Conservation (phyloP, 345 rosid genomes). For the Lepidium didymum region DNA sequence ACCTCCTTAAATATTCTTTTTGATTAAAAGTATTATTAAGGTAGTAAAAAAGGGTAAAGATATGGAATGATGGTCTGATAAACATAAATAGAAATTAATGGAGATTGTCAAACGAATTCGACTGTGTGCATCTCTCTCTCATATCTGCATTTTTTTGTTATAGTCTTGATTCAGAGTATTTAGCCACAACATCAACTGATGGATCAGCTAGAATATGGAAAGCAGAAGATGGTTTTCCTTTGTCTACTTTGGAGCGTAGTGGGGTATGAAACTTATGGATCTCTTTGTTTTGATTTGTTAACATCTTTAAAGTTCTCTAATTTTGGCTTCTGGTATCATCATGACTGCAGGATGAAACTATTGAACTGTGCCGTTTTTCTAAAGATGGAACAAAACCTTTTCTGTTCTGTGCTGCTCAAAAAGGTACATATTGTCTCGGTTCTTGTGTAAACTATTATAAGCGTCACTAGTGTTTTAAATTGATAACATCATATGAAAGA, state of each 20-base stretch:
- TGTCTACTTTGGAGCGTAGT: constrained; percentile 63
- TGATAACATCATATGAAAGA: neutral
- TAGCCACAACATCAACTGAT: constrained; percentile 84
- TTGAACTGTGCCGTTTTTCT: constrained; percentile 80
- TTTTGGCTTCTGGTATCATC: neutral
- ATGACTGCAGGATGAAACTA: constrained; percentile 61
- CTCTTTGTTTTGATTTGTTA: neutral
- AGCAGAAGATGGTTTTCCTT: constrained; percentile 71
- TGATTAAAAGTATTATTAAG: neutral
- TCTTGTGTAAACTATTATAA: neutral
- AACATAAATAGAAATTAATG: neutral
- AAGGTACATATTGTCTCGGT: constrained; percentile 34
- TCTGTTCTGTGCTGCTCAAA: constrained; percentile 73
- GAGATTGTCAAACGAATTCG: neutral
- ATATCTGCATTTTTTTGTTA: constrained; percentile 22
- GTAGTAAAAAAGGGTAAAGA: neutral
- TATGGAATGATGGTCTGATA: neutral
- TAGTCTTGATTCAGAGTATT: constrained; percentile 88
- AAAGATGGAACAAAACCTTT: constrained; percentile 95
- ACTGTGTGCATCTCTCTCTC: constrained; percentile 8
- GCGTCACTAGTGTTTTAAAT: neutral
- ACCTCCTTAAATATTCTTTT: neutral
- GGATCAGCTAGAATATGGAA: constrained; percentile 96
- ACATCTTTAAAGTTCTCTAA: neutral
- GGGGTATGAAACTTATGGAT: constrained; percentile 36